Conservation (phyloP, 2,329 filamentous ascomycete species). For the Gnomoniopsis sp. region DNA sequence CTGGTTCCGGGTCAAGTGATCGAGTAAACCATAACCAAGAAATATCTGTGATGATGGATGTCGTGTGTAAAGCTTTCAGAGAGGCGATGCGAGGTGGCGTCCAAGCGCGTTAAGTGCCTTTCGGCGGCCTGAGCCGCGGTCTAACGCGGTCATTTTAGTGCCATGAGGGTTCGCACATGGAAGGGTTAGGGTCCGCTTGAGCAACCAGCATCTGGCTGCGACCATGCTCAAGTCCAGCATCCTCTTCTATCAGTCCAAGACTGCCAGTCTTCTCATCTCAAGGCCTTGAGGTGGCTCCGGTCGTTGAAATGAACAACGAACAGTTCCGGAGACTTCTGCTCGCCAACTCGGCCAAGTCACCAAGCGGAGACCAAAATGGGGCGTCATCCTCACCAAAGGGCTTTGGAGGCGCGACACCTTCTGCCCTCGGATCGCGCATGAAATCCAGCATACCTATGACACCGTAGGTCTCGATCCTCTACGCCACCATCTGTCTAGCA, state of each 20-base stretch:
- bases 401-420: conserved; percentile 25
- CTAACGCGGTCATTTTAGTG: not conserved
- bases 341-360: conserved; percentile 39
- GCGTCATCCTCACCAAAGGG: conserved; percentile 33
- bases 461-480: conserved; percentile 56
- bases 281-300: not conserved
- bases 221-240: not conserved
- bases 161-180: not conserved
- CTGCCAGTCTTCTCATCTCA: not conserved
- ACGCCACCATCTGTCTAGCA: not conserved
- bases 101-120: not conserved
- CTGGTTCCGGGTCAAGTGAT: no score
- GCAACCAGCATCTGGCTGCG: not conserved
- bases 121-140: not conserved
- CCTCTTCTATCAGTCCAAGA: not conserved
- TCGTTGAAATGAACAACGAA: conserved; percentile 82
- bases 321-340: conserved; percentile 83
- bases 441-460: conserved; percentile 90
- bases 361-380: conserved; percentile 40
- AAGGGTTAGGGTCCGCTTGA: not conserved
- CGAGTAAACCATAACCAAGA: not conserved
- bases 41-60: not conserved
- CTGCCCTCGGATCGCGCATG: conserved; percentile 70
- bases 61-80: not conserved
- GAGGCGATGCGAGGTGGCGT: not conserved